Evolutionary conservation across 768 basidiomycete species (phyloP), one percentile per base, ranked within the genome.

Genomic region (Tulasnella sp.): DNA sequence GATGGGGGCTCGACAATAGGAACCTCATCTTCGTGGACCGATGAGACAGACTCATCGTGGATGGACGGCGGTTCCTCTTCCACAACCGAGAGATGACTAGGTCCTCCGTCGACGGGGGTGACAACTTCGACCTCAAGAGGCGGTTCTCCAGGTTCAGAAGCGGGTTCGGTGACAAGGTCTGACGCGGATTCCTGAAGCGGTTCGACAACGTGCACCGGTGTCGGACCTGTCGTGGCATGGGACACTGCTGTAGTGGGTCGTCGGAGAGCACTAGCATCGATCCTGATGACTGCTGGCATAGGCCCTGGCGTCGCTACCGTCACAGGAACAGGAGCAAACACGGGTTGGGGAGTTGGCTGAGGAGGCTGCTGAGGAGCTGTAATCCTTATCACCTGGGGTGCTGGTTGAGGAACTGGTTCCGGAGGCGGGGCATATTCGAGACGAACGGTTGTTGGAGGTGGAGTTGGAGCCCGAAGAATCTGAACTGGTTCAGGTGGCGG

Each of bases 231-330:
- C 12, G 27, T 31, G 16, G 62, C 62, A 68, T 9, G 18, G 12
- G 62, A 68, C 16, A 68, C 62, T 1, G 62, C 18, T 1, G 62
- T 68, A 27, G 62, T 27, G 4, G 62, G 78, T n/a, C 71, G n/a
- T 44, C 52, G 71, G 10, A 79, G 42, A 27, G 78, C 78, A 34
- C 42, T 46, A 8, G 78, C 78, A 74, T 79, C 71, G 73, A 79
- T 79, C 31, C 78, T 39, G 24, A 79, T 44, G 31, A 79, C 34
- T 2, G 78, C 39, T 14, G 76, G 48, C 68, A 71, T 44, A 8
- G 76, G 76, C 8, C 42, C 74, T 42, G 74, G 74, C 18, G 74
- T 48, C 18, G 74, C 24, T 3, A 48, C 44, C 14, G 74, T 44
- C 12, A 48, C 40, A 58, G 76, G 58, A 62, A 31, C 52, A 7